phyloP scores from a whole-genome alignment of 805 yeast species.

The Soucietia sequanensis region DNA sequence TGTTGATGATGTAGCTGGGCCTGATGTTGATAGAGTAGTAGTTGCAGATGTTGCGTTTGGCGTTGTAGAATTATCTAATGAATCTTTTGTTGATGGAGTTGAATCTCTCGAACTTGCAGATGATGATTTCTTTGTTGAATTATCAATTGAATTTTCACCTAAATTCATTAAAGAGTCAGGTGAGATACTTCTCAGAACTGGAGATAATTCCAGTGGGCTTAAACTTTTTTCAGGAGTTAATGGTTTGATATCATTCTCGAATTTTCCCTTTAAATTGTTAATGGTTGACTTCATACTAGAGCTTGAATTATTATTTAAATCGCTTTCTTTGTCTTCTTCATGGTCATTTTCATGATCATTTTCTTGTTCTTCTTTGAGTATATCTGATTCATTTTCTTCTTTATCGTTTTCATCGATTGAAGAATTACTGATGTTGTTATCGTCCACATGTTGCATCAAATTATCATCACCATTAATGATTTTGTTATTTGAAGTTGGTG shows the following conservation, averaged over 20 bases:
- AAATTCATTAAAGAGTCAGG: conserved; percentile 43
- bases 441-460: no score
- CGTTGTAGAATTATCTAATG: conserved; percentile 13
- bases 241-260: conserved; percentile 18
- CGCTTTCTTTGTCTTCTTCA: conserved; percentile 24
- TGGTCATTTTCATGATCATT: conserved; percentile 19
- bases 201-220: conserved; percentile 32
- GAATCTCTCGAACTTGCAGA: conserved; percentile 31
- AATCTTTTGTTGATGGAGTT: no score
- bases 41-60: conserved; percentile 9
- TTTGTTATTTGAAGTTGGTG: conserved; percentile 11
- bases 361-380: conserved; percentile 14
- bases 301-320: conserved; percentile 8
- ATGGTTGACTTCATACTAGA: conserved; percentile 13
- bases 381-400: conserved; percentile 2
- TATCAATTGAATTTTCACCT: conserved; percentile 11
- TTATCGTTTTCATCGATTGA: conserved; percentile 4
- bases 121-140: conserved; percentile 12
- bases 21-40: conserved; percentile 6
- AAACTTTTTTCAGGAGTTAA: conserved; percentile 22
- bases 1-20: no score
- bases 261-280: conserved; percentile 14
- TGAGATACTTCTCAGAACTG: conserved; percentile 40
- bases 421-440: no score
- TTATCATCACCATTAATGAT: no score